Conservation (phyloP, 352 stramenopile species). For the Phytophthora sp. region DNA sequence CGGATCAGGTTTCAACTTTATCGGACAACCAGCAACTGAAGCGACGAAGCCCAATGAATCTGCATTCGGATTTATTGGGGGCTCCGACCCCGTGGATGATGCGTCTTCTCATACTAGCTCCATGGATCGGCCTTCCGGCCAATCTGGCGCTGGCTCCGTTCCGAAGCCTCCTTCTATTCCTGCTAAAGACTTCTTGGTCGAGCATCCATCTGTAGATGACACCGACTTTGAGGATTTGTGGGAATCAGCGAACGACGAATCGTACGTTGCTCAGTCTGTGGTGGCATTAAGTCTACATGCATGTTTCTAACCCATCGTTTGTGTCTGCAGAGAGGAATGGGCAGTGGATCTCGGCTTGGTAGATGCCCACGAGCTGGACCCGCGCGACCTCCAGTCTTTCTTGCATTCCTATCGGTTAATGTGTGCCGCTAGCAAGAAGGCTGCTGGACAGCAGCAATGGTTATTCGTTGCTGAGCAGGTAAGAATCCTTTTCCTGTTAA, state of each 20-base stretch:
- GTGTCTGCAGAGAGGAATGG: constrained; percentile 71
- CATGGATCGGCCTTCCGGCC: constrained; percentile 50
- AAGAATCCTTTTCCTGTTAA: background rate
- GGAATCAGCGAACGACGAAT: constrained; percentile 76
- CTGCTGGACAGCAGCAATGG: constrained; percentile 81
- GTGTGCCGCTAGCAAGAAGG: constrained; percentile 73
- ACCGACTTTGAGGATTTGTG: constrained; percentile 77
- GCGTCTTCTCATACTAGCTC: constrained; percentile 51
- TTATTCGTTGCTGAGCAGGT: constrained; percentile 86
- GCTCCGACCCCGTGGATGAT: constrained; percentile 48
- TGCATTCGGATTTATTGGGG: constrained; percentile 83
- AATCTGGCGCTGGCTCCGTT: constrained; percentile 41
- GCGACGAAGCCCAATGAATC: constrained; percentile 41
- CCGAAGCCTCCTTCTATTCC: constrained; percentile 41
- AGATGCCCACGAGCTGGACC: constrained; percentile 60
- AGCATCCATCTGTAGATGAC: constrained; percentile 49
- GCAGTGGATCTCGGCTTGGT: constrained; percentile 55
- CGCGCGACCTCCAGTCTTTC: constrained; percentile 58
- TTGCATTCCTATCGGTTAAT: constrained; percentile 71
- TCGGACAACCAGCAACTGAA: constrained; percentile 30
- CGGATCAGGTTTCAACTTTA: constrained; percentile 42
- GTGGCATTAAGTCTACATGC: background rate
- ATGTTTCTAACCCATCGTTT: constrained; percentile 12
- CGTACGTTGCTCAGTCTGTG: constrained; percentile 46
- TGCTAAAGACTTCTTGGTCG: constrained; percentile 67